Evolutionary conservation across 768 basidiomycete species (phyloP), one percentile per base, ranked within the genome.

Genomic region (Xanthoconium purpureum): DNA sequence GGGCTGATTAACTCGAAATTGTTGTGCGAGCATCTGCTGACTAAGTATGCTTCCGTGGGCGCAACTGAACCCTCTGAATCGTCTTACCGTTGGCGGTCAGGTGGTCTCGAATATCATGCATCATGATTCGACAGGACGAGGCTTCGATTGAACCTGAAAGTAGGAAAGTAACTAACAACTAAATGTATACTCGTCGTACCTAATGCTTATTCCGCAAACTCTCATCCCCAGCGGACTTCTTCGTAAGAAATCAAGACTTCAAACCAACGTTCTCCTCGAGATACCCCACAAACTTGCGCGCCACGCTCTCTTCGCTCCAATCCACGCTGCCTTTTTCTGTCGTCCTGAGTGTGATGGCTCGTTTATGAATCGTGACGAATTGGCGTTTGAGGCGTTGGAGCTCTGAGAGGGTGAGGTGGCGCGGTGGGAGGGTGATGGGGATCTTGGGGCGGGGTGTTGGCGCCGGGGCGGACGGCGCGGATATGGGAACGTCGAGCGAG

Each of bases 301-400:
- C 82, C 18, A 94, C 79, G 54, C 80, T 84, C 61, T 81, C 80
- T 66, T 89, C 89, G 55, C 77, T 81, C 88, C 90, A 94, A 61
- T 90, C 84, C 30, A 94, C 84, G 17, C 67, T 68, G 0, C 91
- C 91, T 61, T 84, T 84, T 64, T 91, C 91, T 7, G 83, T 88
- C 15, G 86, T 85, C 14, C 91, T 91, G 8, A 91, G 80, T 3
- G 87, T 91, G 54, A 93, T 87, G 8, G 91, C 92, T 63, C 92
- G 94, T 68, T 89, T 92, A 69, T 98, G 94, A 35, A 91, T 80
- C 5, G 84, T 83, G 33, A 96, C 88, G 66, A 96, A 98, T 69
- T 98, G 94, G 42, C 95, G 79, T 69, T 96, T 98, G 42, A 89
- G 74, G 30, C 95, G 79, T 69, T 96, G 94, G 53, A 97, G 77